phyloP scores from a whole-genome alignment of 257 asterid species.

The Ajuga chamaepitys region DNA sequence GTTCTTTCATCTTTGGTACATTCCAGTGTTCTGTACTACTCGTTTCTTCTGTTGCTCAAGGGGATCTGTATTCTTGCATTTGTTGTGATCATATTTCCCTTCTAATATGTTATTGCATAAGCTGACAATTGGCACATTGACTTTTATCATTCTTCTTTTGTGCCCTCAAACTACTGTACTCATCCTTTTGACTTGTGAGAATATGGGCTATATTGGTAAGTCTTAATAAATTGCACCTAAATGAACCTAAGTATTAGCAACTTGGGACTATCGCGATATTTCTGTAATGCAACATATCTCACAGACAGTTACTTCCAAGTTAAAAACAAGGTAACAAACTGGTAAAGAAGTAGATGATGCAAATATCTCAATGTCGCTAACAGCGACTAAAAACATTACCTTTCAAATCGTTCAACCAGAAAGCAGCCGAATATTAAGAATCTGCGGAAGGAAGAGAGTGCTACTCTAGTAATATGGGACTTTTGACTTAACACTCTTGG shows the following conservation, averaged over 20 bases:
- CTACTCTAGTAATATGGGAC: neutral
- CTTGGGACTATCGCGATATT: neutral
- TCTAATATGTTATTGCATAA: neutral
- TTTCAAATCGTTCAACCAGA: neutral
- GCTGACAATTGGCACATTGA: neutral
- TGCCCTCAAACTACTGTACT: neutral
- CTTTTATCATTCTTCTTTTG: neutral
- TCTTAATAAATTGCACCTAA: neutral
- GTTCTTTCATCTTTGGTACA: slow-evolving; percentile 8
- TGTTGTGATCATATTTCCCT: neutral
- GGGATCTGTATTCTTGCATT: neutral
- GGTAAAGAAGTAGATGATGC: neutral
- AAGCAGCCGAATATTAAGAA: neutral
- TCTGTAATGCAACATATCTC: neutral
- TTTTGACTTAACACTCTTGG: neutral
- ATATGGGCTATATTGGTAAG: neutral
- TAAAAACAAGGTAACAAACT: neutral
- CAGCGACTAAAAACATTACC: neutral
- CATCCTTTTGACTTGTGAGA: neutral
- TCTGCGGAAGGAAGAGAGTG: neutral
- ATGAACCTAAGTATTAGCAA: neutral
- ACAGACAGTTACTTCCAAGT: neutral
- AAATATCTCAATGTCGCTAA: neutral
- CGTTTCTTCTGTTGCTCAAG: slow-evolving; percentile 8
- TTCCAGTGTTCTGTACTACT: no score